These are phyloP conservation scores for Schizopora paradoxa DNA, from an alignment of 1,284 basidiomycete genomes.

Conservation along the genomic window DNA sequence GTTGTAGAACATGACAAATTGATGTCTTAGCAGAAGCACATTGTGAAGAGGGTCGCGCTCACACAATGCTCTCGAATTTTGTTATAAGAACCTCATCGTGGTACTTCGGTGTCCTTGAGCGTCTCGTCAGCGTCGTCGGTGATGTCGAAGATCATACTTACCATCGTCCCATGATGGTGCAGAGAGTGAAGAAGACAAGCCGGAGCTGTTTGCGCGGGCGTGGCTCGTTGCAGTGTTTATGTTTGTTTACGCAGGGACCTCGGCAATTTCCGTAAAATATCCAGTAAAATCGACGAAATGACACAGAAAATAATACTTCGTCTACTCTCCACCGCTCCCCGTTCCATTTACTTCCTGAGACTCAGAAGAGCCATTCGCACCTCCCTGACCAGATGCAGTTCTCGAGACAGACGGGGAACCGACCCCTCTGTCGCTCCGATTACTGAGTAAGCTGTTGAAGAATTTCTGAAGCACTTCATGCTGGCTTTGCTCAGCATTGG, in stretches of 20 bases:
- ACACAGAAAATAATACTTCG: not conserved
- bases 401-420: slow-evolving; percentile 4
- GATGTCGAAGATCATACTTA: slow-evolving; percentile 14
- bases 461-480: slow-evolving; percentile 83
- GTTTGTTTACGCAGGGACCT: too few species aligned
- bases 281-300: too few species aligned
- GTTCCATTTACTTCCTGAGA: slow-evolving; percentile 12
- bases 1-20: slow-evolving; percentile 10
- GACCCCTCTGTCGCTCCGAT: slow-evolving; percentile 47
- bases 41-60: not conserved
- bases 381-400: slow-evolving; percentile 2
- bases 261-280: too few species aligned
- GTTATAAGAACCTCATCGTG: slow-evolving; percentile 61
- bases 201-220: not conserved
- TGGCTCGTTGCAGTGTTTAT: too few species aligned
- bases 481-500: slow-evolving; percentile 56
- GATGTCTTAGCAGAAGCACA: slow-evolving; percentile 2
- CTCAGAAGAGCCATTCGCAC: slow-evolving; percentile 3
- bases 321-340: slow-evolving; percentile 16
- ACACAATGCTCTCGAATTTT: slow-evolving; percentile 71
- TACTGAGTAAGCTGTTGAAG: slow-evolving; percentile 75
- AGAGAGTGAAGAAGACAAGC: not conserved
- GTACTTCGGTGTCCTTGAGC: slow-evolving; percentile 55
- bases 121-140: not conserved
- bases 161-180: slow-evolving; percentile 18